Evolutionary conservation across 441 rosid species (phyloP), one percentile per base, ranked within the genome.

Genomic region (Pelargonium myrrhifolium): DNA sequence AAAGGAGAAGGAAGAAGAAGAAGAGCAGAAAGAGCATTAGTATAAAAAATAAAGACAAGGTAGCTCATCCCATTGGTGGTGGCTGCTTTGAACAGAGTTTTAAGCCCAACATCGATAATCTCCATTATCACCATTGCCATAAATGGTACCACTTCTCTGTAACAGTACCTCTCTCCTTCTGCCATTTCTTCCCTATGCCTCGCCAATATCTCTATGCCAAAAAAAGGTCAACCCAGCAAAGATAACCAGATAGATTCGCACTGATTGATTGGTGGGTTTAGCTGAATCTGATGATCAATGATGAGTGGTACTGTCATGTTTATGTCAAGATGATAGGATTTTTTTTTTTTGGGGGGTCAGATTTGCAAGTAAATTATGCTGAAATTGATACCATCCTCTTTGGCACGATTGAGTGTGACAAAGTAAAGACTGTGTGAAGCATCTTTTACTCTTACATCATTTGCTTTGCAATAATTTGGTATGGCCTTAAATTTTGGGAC

Each of bases 1-100:
- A 68, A 68, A 59, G 71, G 65, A n/a, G 71, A 42, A 56, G 65
- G 71, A 43, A 68, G 71, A 26, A 68, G 65, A 26, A 68, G 31
- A 20, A 68, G 71, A 45, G 71, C 53, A 42, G 71, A 64, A 6
- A 59, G 14, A 47, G 65, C 53, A 24, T 68, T 58, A 9, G 71
- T 28, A 37, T 68, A 68, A 62, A 68, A 22, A 12, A 68, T 7
- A 47, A 59, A 68, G 22, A 42, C 56, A 43, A 40, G 17, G 42
- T 24, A 43, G 43, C 71, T 68, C 65, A 68, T 68, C 58, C 71
- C 65, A 42, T 18, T 21, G 2, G n/a, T 18, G 24, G 51, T 59
- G 11, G 71, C 71, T 31, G 42, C 71, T 43, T 68, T 68, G 65
- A 68, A 68, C 51, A 60, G 26, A 2, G 71, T 68, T 35, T 61